Base-by-base conservation (phyloP, 108 stramenopile species). In the Pseudonitzschia pungens region DNA sequence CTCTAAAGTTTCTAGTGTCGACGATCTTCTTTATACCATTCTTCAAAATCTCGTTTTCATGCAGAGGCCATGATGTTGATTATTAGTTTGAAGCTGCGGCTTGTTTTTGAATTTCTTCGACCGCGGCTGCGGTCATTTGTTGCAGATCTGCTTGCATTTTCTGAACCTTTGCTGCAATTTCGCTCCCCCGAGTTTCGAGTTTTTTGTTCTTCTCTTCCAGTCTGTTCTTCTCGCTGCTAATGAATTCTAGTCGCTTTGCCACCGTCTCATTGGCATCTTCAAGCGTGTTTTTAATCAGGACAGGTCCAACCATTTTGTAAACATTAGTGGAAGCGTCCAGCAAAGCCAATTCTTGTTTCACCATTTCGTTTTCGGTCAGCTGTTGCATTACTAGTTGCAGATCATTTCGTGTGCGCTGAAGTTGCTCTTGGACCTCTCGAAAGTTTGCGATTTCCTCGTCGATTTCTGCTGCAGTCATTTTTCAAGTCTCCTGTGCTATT, bases 291-390 rank as follows among this genome's bases (percentile, higher is more conserved):
- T 86, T 87, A 21, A 97, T 82, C n/a, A 97, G 75, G 16, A 96
- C 91, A 12, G 97, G 97, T 14, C 97, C 97, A 15, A 96, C 87
- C 78, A 89, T 81, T 72, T 97, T 97, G 81, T 92, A 96, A 15
- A 97, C 80, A 21, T 79, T 72, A 9, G 78, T 71, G 29, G 77
- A 77, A 6, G 77, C 76, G 22, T 84, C 81, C 57, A 86, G 27
- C 31, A 80, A 48, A 57, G 79, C 48, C 26, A 88, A 66, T 71
- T 85, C 93, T 66, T 84, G 75, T 73, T 84, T 78, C 1, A 96
- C 95, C 91, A 94, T 89, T 77, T 96, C 93, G 74, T 96, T 96
- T 68, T 96, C 96, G 48, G 89, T 88, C 79, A 84, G 50, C 70
- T 96, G 96, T 28, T 81, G 81, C 77, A 93, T 74, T 31, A 96